Conservation (phyloP, 2,329 filamentous ascomycete genomes). For the Pseudogymnoascus pannorum region DNA sequence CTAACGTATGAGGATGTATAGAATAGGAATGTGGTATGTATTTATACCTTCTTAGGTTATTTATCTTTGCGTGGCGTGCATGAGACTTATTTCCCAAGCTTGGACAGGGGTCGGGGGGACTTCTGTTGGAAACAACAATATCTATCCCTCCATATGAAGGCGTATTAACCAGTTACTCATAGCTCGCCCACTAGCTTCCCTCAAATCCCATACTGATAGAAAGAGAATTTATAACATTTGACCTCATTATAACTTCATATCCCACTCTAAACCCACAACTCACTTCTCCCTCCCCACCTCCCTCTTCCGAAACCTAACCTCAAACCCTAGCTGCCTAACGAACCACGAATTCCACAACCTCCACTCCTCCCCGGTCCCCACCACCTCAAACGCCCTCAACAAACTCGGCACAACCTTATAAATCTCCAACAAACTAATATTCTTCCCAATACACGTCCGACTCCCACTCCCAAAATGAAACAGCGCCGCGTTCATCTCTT, state of each 20-base stretch:
- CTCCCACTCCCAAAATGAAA: slow-evolving; percentile 67
- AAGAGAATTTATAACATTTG: not conserved
- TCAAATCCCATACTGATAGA: not conserved
- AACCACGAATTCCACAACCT: slow-evolving; percentile 56
- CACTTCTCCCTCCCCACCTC: not conserved
- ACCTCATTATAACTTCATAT: not conserved
- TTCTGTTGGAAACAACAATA: too few species aligned
- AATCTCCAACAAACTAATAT: slow-evolving; percentile 55
- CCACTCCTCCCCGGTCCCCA: slow-evolving; percentile 49
- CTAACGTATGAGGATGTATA: too few species aligned
- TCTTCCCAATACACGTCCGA: slow-evolving; percentile 64
- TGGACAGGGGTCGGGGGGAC: too few species aligned
- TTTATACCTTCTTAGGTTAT: too few species aligned
- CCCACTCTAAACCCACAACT: not conserved
- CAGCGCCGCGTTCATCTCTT: slow-evolving; percentile 63
- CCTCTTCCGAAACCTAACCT: slow-evolving; percentile 23
- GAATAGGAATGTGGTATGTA: too few species aligned
- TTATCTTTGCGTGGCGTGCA: too few species aligned
- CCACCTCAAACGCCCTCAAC: slow-evolving; percentile 57
- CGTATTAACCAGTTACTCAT: too few species aligned
- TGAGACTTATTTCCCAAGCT: too few species aligned
- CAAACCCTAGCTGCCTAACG: slow-evolving; percentile 52
- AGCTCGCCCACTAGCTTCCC: too few species aligned
- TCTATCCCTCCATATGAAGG: too few species aligned
- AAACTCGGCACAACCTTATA: slow-evolving; percentile 56